Conservation (phyloP, 192 early-diverging fungal species). For the Geranomyces michiganensis region DNA sequence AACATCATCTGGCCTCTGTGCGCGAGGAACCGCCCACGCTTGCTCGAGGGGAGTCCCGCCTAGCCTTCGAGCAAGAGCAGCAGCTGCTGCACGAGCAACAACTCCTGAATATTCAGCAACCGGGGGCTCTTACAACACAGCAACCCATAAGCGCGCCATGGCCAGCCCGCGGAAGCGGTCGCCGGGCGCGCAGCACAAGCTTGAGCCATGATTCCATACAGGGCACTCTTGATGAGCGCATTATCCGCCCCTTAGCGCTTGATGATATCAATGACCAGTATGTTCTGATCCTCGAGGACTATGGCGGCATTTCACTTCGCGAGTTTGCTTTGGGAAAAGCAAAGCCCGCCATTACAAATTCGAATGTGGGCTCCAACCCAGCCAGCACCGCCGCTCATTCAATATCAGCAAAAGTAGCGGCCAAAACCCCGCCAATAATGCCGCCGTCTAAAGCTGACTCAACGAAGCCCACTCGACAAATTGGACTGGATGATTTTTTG, state of each 20-base stretch:
- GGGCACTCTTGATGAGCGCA: constrained; percentile 16
- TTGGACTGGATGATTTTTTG: constrained; percentile 42
- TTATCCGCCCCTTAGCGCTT: constrained; percentile 41
- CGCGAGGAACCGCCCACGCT: neutral
- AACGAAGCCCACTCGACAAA: neutral
- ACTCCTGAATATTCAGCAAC: neutral
- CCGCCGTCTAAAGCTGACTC: neutral
- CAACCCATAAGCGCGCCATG: neutral
- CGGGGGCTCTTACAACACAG: neutral
- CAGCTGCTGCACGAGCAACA: neutral
- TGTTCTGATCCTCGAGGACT: constrained; percentile 45
- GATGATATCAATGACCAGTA: constrained; percentile 36
- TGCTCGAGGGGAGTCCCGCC: neutral
- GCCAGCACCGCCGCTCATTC: neutral
- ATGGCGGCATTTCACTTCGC: constrained; percentile 40
- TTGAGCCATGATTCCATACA: constrained; percentile 20
- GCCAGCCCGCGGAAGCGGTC: neutral
- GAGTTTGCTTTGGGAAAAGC: constrained; percentile 25
- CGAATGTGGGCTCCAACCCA: neutral
- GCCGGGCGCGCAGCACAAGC: constrained; percentile 17
- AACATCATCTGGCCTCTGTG: neutral
- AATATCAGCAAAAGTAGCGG: neutral
- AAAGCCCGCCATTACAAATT: neutral
- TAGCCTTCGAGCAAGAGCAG: neutral
- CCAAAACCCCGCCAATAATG: neutral